Evolutionary conservation across 106 monocot genomes (phyloP), one percentile per base, ranked within the genome.

Genomic region (Dendrobium nobile): DNA sequence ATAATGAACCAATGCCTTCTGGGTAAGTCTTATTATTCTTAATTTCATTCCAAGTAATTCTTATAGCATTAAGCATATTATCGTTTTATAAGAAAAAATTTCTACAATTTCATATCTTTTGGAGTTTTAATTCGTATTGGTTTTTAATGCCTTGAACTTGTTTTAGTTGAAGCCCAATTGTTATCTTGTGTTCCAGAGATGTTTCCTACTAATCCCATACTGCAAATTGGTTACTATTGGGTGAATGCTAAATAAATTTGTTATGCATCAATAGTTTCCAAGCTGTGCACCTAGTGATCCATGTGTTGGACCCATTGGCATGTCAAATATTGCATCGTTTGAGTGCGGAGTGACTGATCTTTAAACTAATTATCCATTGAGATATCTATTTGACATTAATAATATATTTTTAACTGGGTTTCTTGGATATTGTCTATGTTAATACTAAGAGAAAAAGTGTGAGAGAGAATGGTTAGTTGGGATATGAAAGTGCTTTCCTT

Each of bases 371-470:
- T 65, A 65, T 26, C 15, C 26, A 65, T 65, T 24, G 7, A 7
- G 26, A 65, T 65, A 65, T 65, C 24, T 65, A 24, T 65, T 65
- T 65, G 64, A 65, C 64, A 65, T 24, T 65, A 65, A 24, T 65
- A 26, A 65, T 26, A 65, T 24, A 24, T 65, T 65, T 65, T 26
- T 26, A 22, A 7, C 7, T 65, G 22, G 64, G n/a, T 65, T 65
- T 65, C 24, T 5, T 26, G 26, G 22, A 10, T 65, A 65, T 22
- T 61, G n/a, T 37, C 37, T 37, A 37, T 37, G 37, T 37, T 37
- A 37, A 37, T 37, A 37, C n/a, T 61, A 61, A n/a, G 19, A n/a
- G 9, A 65, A 58, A n/a, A n/a, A 58, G 58, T 58, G 58, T 45
- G 45, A 45, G 45, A 45, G 45, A 45, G 10, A 51, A 13, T 51